phyloP scores from a whole-genome alignment of 202 grass and related monocot species.

The Schoenoplectus tabernaemontani region DNA sequence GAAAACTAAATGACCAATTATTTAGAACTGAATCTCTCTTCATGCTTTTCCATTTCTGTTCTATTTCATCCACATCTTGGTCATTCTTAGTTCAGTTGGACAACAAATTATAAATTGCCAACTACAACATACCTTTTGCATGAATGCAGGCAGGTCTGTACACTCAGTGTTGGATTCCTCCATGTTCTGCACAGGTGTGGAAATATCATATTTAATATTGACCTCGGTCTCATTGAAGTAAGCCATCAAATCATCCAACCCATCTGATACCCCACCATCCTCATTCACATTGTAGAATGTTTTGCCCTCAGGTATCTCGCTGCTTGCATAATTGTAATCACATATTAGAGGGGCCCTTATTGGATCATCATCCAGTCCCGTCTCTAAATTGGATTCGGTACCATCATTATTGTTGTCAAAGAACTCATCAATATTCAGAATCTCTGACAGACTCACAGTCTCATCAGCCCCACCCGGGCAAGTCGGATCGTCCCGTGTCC shows the following conservation, averaged over 20 bases:
- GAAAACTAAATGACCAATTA: not conserved
- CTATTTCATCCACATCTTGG: not conserved
- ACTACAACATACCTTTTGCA: constrained; percentile 42
- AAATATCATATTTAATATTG: constrained; percentile 47
- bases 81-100: not conserved
- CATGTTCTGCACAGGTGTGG: constrained; percentile 9
- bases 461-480: constrained; percentile 24
- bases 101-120: not conserved
- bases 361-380: constrained; percentile 15
- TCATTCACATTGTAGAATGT: constrained; percentile 44
- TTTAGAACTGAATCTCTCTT: not conserved
- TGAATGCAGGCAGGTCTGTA: constrained; percentile 20
- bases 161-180: constrained; percentile 7
- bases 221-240: constrained; percentile 56
- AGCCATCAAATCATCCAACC: constrained; percentile 46
- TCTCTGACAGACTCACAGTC: constrained; percentile 7
- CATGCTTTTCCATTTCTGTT: not conserved
- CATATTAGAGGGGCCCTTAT: constrained; percentile 15
- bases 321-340: constrained; percentile 8
- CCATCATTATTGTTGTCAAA: constrained; percentile 15
- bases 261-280: constrained; percentile 28
- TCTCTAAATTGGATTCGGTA: constrained; percentile 16
- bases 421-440: constrained; percentile 58
- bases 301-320: constrained; percentile 8
- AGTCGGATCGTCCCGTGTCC: constrained; percentile 44